phyloP scores from a whole-genome alignment of 169 alveolate species.

The Perkinsus olseni region DNA sequence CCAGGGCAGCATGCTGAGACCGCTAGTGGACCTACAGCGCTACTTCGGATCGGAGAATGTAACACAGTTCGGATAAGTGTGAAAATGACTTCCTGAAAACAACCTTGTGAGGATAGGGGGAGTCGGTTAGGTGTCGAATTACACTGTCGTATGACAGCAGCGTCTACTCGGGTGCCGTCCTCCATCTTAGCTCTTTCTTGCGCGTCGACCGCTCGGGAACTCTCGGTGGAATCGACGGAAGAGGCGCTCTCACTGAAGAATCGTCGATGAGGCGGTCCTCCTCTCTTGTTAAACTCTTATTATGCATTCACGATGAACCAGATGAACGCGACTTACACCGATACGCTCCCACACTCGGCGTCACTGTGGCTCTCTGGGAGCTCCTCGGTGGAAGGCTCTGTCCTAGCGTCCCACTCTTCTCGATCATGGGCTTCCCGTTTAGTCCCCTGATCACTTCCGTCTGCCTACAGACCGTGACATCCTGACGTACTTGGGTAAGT shows the following conservation, averaged over 20 bases:
- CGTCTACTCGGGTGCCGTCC: neutral
- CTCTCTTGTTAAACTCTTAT: too few relatives aligned
- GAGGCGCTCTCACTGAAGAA: neutral
- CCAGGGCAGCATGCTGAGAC: too few relatives aligned
- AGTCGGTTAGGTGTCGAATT: neutral
- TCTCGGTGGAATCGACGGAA: neutral
- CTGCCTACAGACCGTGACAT: neutral
- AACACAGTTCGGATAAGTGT: too few relatives aligned
- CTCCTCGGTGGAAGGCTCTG: neutral
- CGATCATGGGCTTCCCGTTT: neutral
- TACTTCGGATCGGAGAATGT: too few relatives aligned
- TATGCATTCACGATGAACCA: too few relatives aligned
- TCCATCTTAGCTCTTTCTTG: neutral
- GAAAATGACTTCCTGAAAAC: too few relatives aligned
- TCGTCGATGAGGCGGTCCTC: neutral
- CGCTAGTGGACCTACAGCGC: too few relatives aligned
- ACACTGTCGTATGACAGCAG: neutral
- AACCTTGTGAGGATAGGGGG: too few relatives aligned
- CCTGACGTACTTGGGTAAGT: neutral
- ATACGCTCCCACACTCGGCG: neutral
- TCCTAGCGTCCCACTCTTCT: neutral
- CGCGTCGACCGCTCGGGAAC: neutral
- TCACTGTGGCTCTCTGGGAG: neutral
- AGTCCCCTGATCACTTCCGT: neutral
- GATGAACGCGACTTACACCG: neutral